Conservation (phyloP, 2,329 filamentous ascomycete genomes). For the Ilyonectria mors-panacis region DNA sequence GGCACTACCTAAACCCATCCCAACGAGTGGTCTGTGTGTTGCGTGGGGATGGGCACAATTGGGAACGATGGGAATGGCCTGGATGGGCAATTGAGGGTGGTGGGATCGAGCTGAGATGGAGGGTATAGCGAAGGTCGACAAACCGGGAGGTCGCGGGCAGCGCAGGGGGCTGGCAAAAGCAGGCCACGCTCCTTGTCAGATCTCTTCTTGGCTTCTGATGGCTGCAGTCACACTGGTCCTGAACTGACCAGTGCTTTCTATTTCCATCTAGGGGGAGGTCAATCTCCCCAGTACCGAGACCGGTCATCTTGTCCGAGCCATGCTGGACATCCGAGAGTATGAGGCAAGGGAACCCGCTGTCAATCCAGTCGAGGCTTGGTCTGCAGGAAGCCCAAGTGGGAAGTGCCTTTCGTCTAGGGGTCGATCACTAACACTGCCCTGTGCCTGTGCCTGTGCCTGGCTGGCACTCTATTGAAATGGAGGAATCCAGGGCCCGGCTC, state of each 20-base stretch:
- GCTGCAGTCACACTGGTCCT: constrained; percentile 4
- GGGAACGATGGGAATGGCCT: constrained; percentile 21
- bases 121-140: constrained; percentile 10
- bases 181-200: constrained; percentile 23
- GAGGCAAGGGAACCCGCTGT: constrained; percentile 14
- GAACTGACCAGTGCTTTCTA: constrained; percentile 23
- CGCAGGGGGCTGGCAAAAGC: constrained; percentile 17
- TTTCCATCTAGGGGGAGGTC: constrained; percentile 17
- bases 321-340: background rate
- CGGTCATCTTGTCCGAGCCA: constrained; percentile 31
- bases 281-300: constrained; percentile 33
- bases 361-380: constrained; percentile 12
- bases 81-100: constrained; percentile 18
- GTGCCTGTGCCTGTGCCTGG: constrained; percentile 30
- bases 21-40: constrained; percentile 41
- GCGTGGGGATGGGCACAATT: constrained; percentile 29
- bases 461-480: constrained; percentile 25
- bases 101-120: constrained; percentile 18
- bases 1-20: constrained; percentile 32
- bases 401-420: constrained; percentile 31
- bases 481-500: constrained; percentile 18
- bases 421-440: constrained; percentile 24
- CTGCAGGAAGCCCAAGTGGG: constrained; percentile 36
- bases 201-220: constrained; percentile 13
- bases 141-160: background rate